These are phyloP conservation scores for Puya raimondii DNA, from an alignment of 176 grass and related monocot genomes.

Conservation along the genomic window DNA sequence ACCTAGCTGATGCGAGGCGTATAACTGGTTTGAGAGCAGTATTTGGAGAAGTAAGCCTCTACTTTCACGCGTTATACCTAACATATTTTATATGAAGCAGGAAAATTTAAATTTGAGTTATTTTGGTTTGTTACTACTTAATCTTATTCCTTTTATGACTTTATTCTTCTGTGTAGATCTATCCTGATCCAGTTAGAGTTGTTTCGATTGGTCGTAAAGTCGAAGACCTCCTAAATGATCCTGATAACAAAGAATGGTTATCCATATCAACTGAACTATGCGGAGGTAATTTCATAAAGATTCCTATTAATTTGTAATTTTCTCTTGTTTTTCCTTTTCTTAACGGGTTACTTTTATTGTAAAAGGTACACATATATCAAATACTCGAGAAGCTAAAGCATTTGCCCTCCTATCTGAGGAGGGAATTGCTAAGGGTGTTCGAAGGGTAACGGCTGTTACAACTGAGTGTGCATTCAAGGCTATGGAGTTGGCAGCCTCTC, in stretches of 20 bases:
- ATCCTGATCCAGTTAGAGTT: conserved; percentile 84
- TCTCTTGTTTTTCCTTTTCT: conserved; percentile 6
- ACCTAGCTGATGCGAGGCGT: conserved; percentile 44
- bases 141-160: neutral
- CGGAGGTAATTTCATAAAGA: conserved; percentile 44
- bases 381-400: conserved; percentile 70
- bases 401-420: conserved; percentile 85
- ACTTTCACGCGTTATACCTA: neutral
- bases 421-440: conserved; percentile 88
- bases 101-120: neutral
- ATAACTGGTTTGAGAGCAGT: conserved; percentile 80
- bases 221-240: conserved; percentile 53
- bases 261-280: conserved; percentile 82
- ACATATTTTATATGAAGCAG: neutral
- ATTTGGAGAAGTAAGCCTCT: conserved; percentile 64
- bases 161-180: conserved; percentile 39
- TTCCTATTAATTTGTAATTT: conserved; percentile 3
- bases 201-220: conserved; percentile 83
- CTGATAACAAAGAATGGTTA: conserved; percentile 79
- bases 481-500: conserved; percentile 48
- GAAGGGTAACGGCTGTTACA: conserved; percentile 88
- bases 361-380: conserved; percentile 82
- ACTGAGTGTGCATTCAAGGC: conserved; percentile 53
- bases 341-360: conserved; percentile 11
- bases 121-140: neutral